Percentiles rank a stretch among this genome's conserved stretches.
Conservation (phyloP, 2,329 filamentous ascomycete species). For the Trichocomaceae sp. region DNA sequence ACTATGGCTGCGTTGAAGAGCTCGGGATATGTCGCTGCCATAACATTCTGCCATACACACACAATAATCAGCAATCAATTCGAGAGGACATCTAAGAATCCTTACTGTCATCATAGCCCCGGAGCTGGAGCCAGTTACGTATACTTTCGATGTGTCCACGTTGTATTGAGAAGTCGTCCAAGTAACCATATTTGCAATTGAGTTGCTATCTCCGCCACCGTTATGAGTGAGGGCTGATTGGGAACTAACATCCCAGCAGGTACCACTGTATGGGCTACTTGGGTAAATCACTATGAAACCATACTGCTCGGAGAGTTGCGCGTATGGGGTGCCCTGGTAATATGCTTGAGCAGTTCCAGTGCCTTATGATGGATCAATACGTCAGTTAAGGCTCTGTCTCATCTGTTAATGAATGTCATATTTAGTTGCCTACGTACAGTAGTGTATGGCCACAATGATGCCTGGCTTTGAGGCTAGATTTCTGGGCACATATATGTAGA, state of each 20-base stretch:
- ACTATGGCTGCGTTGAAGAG: conserved; percentile 5
- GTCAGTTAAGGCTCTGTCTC: not conserved
- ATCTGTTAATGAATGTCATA: not conserved
- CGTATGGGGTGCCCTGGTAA: conserved; percentile 48
- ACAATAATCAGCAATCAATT: conserved; percentile 15
- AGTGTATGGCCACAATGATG: conserved; percentile 52
- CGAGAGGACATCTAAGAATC: not conserved
- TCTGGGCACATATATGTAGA: conserved; percentile 48
- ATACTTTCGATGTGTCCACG: conserved; percentile 8
- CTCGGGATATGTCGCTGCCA: conserved; percentile 12
- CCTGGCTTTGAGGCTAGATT: conserved; percentile 43
- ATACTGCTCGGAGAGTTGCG: conserved; percentile 42
- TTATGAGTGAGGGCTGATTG: conserved; percentile 25
- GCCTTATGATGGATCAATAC: conserved; percentile 1
- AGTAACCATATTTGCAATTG: conserved; percentile 22
- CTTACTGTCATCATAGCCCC: conserved; percentile 11
- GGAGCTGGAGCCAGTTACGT: conserved; percentile 4
- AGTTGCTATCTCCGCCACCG: conserved; percentile 35
- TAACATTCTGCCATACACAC: conserved; percentile 16
- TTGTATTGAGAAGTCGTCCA: conserved; percentile 7
- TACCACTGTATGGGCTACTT: conserved; percentile 45
- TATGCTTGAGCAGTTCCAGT: conserved; percentile 28
- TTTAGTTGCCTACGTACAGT: conserved; percentile 39
- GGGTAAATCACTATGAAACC: conserved; percentile 50
- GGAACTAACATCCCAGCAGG: conserved; percentile 57